Conservation (phyloP, 1,139 yeast species). For the Schwanniomyces etchellsii region DNA sequence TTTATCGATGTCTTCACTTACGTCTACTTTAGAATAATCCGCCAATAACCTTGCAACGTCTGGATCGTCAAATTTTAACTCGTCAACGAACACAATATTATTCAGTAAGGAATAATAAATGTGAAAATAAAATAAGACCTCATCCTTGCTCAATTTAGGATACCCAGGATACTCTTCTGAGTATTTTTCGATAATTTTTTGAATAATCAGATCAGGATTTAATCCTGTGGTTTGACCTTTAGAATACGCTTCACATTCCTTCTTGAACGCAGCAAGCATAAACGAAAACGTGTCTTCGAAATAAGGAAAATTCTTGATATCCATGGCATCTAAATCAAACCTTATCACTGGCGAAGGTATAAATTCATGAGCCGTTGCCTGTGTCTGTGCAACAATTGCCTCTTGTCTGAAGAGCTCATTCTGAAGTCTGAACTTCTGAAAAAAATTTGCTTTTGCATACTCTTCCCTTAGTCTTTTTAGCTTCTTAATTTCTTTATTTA, state of each 20-base stretch:
- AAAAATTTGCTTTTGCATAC: constrained; percentile 20
- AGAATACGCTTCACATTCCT: constrained; percentile 17
- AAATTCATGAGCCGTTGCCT: constrained; percentile 12
- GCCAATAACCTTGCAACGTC: constrained; percentile 19
- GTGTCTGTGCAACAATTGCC: constrained; percentile 18
- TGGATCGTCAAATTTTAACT: constrained; percentile 21
- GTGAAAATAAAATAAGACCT: constrained; percentile 23
- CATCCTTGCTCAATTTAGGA: constrained; percentile 19
- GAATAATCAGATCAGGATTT: constrained; percentile 16
- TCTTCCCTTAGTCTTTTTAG: constrained; percentile 18
- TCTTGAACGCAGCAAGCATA: constrained; percentile 21
- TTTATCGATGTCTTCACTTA: constrained; percentile 6
- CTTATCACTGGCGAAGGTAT: constrained; percentile 16
- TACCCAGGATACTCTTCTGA: constrained; percentile 14
- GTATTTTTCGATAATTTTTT: constrained; percentile 18
- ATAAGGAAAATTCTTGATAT: constrained; percentile 11
- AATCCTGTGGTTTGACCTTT: constrained; percentile 5
- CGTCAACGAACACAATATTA: constrained; percentile 24
- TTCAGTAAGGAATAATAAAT: constrained; percentile 28
- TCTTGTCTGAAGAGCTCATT: constrained; percentile 23
- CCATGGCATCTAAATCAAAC: constrained; percentile 17
- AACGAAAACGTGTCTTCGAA: constrained; percentile 17
- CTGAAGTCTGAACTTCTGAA: constrained; percentile 20
- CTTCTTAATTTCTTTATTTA: constrained; percentile 14
- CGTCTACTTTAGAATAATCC: constrained; percentile 11